A percentile compares a stretch with the other conserved stretches of the same genome.
Conservation (phyloP, 352 stramenopile genomes). For the Aphanomyces euteiches region DNA sequence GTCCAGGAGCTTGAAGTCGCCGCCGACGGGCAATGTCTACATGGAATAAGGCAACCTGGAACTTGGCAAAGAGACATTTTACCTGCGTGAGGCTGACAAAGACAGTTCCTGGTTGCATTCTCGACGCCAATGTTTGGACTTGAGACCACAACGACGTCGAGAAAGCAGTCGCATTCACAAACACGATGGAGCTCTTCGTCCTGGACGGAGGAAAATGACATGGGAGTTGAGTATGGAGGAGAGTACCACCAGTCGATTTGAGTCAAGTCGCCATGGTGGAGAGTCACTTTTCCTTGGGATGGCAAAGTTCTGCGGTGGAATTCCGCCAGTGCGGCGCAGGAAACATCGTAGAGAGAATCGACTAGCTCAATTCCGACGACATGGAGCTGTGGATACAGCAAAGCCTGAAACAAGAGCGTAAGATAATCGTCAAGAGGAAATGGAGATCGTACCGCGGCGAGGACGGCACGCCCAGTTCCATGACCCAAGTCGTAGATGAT, state of each 20-base stretch:
- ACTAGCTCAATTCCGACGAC: conserved; percentile 25
- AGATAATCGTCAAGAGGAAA: neutral
- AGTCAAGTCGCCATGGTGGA: conserved; percentile 18
- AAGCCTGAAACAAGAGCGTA: neutral
- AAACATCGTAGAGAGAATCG: conserved; percentile 4
- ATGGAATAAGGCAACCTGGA: neutral
- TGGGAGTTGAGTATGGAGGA: neutral
- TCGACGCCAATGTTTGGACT: neutral
- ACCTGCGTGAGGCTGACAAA: conserved; percentile 26
- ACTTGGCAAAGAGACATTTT: neutral
- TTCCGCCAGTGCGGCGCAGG: neutral
- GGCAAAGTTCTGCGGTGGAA: neutral
- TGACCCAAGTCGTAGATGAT: conserved; percentile 25
- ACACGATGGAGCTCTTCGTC: conserved; percentile 21
- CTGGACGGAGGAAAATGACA: neutral
- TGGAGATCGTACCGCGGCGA: conserved; percentile 20
- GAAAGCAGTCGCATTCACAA: conserved; percentile 27
- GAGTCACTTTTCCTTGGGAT: neutral
- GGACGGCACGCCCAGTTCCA: conserved; percentile 25
- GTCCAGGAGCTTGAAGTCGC: too few species aligned
- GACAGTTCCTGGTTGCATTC: neutral
- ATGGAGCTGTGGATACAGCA: conserved; percentile 14
- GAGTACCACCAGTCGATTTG: conserved; percentile 23
- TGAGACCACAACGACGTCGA: neutral
- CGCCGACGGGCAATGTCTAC: too few species aligned